Conservation (phyloP, 371 early-diverging fungal genomes). For the Lichtheimia ornata region DNA sequence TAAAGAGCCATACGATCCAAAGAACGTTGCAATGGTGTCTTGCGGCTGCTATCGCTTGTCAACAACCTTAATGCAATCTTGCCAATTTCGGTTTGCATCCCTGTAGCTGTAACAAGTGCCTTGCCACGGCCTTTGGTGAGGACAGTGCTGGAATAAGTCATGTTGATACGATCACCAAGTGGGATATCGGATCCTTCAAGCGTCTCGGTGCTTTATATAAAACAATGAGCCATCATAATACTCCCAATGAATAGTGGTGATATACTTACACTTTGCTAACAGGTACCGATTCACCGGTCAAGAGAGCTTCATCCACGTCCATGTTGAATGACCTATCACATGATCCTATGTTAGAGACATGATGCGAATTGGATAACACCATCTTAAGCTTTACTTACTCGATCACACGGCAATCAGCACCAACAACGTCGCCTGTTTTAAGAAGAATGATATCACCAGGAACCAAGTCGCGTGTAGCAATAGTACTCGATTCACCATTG, state of each 20-base stretch:
- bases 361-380: too few species aligned
- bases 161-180: conserved; percentile 67
- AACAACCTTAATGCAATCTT: conserved; percentile 86
- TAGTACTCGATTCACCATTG: conserved; percentile 67
- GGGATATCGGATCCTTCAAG: conserved; percentile 36
- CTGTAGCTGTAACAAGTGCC: conserved; percentile 83
- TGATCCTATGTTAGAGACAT: too few species aligned
- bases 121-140: conserved; percentile 52
- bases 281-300: conserved; percentile 83
- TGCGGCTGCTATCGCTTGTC: conserved; percentile 58
- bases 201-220: conserved; percentile 15
- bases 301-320: conserved; percentile 84
- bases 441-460: conserved; percentile 89
- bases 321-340: conserved; percentile 66
- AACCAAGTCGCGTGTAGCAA: conserved; percentile 77
- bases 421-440: conserved; percentile 90
- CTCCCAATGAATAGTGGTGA: neutral
- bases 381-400: conserved; percentile 44
- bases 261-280: conserved; percentile 58
- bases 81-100: conserved; percentile 90
- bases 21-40: conserved; percentile 73
- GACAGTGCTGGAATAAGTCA: conserved; percentile 62
- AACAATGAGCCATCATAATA: neutral
- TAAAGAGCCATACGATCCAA: conserved; percentile 66
- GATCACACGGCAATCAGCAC: conserved; percentile 88